Base-by-base conservation (phyloP, 2,329 filamentous ascomycete species). In the Celoporthe dispersa region DNA sequence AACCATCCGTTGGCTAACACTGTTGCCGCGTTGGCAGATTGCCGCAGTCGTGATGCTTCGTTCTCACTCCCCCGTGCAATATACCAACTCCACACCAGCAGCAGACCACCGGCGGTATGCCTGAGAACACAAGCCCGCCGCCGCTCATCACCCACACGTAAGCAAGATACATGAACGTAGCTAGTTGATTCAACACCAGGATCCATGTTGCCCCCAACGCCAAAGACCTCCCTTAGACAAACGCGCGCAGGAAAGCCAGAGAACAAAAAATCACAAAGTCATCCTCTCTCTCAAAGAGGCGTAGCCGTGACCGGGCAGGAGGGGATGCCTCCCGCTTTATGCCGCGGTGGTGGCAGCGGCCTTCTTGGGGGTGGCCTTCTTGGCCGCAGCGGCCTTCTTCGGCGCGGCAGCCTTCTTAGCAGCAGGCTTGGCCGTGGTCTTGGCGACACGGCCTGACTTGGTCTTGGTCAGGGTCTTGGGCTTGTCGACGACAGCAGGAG, bases 401-500 rank as follows among this genome's bases (percentile, higher is more conserved):
- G 71, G 51, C 72, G 77, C 77, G 8, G 80, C 79, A 76, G 81
- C 82, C 80, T 86, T 87, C 71, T 81, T 78, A 2, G 80, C 80
- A 66, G 83, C 83, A 57, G 84, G 81, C 78, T 80, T 80, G 69
- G 84, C 82, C 51, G 85, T 83, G 33, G 86, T 84, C 89, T 96
- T 97, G 76, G 91, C 89, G 76, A 97, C 91, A 75, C 94, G 91
- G 64, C 94, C 93, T 67, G 92, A 91, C 88, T 96, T 96, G 80
- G 93, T 94, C 88, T 93, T 94, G 80, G 87, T 88, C 66, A 94
- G 83, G 64, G 91, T 86, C 77, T 90, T 89, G 73, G 89, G 85
- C 82, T 91, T 90, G 75, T 93, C 90, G 69, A 90, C 86, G 68
- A 92, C 85, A 74, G 90, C 90, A 70, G 88, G 88, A 28, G 62